Conservation (phyloP, 192 early-diverging fungal genomes). For the Helicostylum pulchrum region DNA sequence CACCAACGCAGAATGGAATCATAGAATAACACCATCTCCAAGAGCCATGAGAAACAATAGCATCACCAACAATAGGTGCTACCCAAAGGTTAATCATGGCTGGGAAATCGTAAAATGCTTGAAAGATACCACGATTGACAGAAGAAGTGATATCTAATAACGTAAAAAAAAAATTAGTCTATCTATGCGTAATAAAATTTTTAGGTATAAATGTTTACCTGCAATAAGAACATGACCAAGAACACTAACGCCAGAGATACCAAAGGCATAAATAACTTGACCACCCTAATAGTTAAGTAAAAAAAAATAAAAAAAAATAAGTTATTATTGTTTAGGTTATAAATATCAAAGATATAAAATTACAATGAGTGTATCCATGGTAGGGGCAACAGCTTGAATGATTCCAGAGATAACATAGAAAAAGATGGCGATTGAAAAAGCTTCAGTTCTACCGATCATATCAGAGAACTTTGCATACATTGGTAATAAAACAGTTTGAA, state of each 20-base stretch:
- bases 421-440: not conserved
- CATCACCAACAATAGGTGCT: constrained; percentile 23
- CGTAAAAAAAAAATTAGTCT: not conserved
- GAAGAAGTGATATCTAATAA: constrained; percentile 21
- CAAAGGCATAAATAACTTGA: constrained; percentile 27
- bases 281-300: constrained; percentile 19
- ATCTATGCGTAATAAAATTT: not conserved
- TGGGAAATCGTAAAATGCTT: constrained; percentile 20
- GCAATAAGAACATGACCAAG: constrained; percentile 19
- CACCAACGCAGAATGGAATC: constrained; percentile 18
- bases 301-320: not conserved
- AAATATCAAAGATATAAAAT: no score
- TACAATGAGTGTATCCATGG: constrained; percentile 13
- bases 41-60: not conserved
- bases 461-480: constrained; percentile 26
- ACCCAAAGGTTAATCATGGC: constrained; percentile 23
- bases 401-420: not conserved
- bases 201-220: constrained; percentile 7
- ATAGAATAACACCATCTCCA: constrained; percentile 31
- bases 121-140: constrained; percentile 19
- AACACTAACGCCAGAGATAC: constrained; percentile 15
- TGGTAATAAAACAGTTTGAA: constrained; percentile 14
- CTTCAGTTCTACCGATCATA: constrained; percentile 18
- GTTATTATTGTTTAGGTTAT: no score
- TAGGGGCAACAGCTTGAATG: not conserved